These are phyloP conservation scores for Xeromyces bisporus DNA, from an alignment of 495 filamentous ascomycete species.

Conservation along the genomic window DNA sequence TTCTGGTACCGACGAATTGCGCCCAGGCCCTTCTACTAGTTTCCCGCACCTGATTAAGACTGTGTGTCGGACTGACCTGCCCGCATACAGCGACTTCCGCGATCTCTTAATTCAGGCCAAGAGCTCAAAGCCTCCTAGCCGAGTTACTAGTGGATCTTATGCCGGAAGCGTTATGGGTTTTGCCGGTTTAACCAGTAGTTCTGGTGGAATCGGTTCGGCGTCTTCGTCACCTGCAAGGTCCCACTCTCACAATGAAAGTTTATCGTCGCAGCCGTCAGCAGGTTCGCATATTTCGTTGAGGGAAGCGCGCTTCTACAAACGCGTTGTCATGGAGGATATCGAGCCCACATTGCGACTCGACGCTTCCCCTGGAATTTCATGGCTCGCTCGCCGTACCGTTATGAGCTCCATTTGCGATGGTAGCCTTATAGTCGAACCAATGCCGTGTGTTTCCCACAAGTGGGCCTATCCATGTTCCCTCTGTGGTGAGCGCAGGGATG, in stretches of 20 bases:
- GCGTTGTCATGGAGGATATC: slow-evolving; percentile 71
- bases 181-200: slow-evolving; percentile 23
- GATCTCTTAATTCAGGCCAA: slow-evolving; percentile 55
- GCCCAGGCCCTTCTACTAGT: slow-evolving; percentile 67
- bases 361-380: slow-evolving; percentile 75
- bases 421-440: slow-evolving; percentile 76
- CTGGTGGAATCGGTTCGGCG: slow-evolving; percentile 28
- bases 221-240: slow-evolving; percentile 27
- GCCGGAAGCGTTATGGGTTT: slow-evolving; percentile 43
- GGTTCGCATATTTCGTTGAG: slow-evolving; percentile 44
- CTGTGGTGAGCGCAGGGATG: slow-evolving; percentile 67
- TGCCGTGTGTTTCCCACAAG: slow-evolving; percentile 40
- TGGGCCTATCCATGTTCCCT: slow-evolving; percentile 65
- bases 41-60: slow-evolving; percentile 70
- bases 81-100: slow-evolving; percentile 70
- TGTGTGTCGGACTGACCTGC: slow-evolving; percentile 65
- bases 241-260: slow-evolving; percentile 21
- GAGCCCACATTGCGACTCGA: slow-evolving; percentile 87
- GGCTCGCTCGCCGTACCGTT: slow-evolving; percentile 74
- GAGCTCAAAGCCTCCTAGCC: slow-evolving; percentile 38
- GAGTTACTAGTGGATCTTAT: slow-evolving; percentile 54
- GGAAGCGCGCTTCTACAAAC: slow-evolving; percentile 88
- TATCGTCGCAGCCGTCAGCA: slow-evolving; percentile 17
- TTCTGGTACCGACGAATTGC: slow-evolving; percentile 35
- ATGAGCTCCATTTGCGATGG: slow-evolving; percentile 69